Base-by-base conservation (phyloP, 768 basidiomycete species). In the Podaxis sp. region DNA sequence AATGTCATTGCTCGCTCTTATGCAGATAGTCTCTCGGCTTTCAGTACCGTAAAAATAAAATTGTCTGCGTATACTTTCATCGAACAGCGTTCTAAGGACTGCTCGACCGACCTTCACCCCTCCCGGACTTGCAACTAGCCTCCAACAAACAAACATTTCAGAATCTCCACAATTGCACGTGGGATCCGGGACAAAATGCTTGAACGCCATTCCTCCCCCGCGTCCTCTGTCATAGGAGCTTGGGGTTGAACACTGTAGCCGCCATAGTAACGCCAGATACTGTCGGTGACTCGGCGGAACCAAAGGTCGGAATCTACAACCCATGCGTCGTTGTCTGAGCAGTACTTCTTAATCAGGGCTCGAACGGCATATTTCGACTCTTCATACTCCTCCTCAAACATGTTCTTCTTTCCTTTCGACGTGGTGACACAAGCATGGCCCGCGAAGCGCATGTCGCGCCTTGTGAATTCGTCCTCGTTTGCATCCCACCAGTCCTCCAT, bases 371-470 rank as follows among this genome's bases (percentile, higher is more conserved):
- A 12, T 36, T 30, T 54, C 1, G 67, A 68, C 6, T 65, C 66
- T 15, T 59, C 58, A 22, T 68, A 68, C 55, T 68, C 67, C 50
- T 65, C 66, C 24, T 68, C 66, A 6, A 66, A 66, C 59, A 66
- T 64, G 6, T 51, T 48, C 54, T 36, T 57, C 57, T 68, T 68
- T 7, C 79, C 78, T 26, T 67, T 72, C 2, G 64, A 76, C 3
- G 78, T 74, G 5, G 63, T 65, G 11, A 68, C 56, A 38, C 68
- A 66, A 2, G 63, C 66, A 30, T 62, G 59, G 2, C 58, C 66
- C 1, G 58, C 20, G 28, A 68, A 66, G n/a, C 3, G 15, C 41
- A 68, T 54, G 7, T 51, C 28, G 13, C 60, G 48, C 1, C 11
- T 36, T 0, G 28, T 51, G 28, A 65, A 64, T n/a, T 66, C 64